Base-by-base conservation (phyloP, 2,329 filamentous ascomycete genomes). In the Colletotrichum sp. region DNA sequence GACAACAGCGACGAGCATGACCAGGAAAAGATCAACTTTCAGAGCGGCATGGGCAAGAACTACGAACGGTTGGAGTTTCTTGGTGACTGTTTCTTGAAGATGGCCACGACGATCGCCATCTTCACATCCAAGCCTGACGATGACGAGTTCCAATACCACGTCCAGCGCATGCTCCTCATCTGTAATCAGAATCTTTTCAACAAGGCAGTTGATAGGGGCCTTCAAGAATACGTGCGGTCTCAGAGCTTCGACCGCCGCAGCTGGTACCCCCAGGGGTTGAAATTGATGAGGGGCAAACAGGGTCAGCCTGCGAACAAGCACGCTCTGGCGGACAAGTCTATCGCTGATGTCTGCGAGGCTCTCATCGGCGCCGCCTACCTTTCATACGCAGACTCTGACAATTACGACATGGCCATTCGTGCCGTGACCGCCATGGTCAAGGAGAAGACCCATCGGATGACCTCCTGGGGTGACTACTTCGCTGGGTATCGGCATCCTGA, bases 11-110 rank as follows among this genome's bases (percentile, higher is more conserved):
- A 94, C 9, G 95, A 98, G 49, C 91, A 95, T 76, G 88, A 88
- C 1, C 87, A 90, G 39, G 89, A 93, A 72, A 91, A 94, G 52
- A 85, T 95, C 68, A 95, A 96, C 79, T 92, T 96, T 63, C 94
- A 96, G 79, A 88, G 90, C 64, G 96, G 96, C 4, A 98, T 98
- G 95, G 95, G 96, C 2, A 93, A 93, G 52, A 99, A 99, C 80
- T 99, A 99, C 80, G 97, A 99, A 83, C 92, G 97, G 15, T 89
- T 99, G 0, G 97, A 99, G 81, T 98, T 98, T 76, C 89, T 99
- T 3, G 97, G 97, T 0, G 97, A 99, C 83, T 95, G 94, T 39
- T 98, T 98, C 81, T 89, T 99, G 75, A 99, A 99, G 85, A 96
- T 98, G 93, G 95, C 95, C 13, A 98, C 96, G 0, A 96, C 96